Evolutionary conservation across 2,329 filamentous ascomycete genomes (phyloP).

Genomic region (Alternaria viburni): DNA sequence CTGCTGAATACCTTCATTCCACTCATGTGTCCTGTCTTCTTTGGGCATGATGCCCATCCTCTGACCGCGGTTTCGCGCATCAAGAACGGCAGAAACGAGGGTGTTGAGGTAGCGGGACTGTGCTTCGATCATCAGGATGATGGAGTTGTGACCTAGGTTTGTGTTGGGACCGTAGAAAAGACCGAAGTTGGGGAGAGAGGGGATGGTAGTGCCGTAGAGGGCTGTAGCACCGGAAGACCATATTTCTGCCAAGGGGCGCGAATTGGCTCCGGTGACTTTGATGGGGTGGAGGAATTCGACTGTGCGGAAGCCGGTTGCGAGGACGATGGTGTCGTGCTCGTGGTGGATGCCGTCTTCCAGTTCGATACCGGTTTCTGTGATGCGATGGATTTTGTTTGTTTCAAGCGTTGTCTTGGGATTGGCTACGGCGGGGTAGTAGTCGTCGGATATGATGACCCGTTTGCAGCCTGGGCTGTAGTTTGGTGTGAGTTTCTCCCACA

Average conservation of each 20-base stretch:
- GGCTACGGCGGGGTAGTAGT: slow-evolving; percentile 61
- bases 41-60: slow-evolving; percentile 56
- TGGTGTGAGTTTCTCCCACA: slow-evolving; percentile 62
- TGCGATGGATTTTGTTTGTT: slow-evolving; percentile 55
- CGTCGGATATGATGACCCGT: slow-evolving; percentile 61
- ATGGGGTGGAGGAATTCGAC: slow-evolving; percentile 66
- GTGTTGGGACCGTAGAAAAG: slow-evolving; percentile 67
- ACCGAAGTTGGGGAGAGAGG: slow-evolving; percentile 61
- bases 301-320: slow-evolving; percentile 66
- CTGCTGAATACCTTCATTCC: slow-evolving; percentile 56
- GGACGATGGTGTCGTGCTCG: slow-evolving; percentile 62
- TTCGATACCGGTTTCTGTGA: slow-evolving; percentile 57
- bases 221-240: slow-evolving; percentile 61
- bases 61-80: slow-evolving; percentile 50
- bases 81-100: slow-evolving; percentile 57
- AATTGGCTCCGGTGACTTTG: slow-evolving; percentile 55
- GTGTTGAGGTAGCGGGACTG: slow-evolving; percentile 62
- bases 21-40: slow-evolving; percentile 46
- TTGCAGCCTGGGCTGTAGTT: slow-evolving; percentile 63
- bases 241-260: slow-evolving; percentile 54
- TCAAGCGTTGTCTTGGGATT: slow-evolving; percentile 58
- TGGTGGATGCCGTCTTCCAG: slow-evolving; percentile 51
- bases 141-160: slow-evolving; percentile 61
- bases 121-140: slow-evolving; percentile 68
- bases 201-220: slow-evolving; percentile 59